Conservation (phyloP, 371 early-diverging fungal species). For the Coemansia sp. region DNA sequence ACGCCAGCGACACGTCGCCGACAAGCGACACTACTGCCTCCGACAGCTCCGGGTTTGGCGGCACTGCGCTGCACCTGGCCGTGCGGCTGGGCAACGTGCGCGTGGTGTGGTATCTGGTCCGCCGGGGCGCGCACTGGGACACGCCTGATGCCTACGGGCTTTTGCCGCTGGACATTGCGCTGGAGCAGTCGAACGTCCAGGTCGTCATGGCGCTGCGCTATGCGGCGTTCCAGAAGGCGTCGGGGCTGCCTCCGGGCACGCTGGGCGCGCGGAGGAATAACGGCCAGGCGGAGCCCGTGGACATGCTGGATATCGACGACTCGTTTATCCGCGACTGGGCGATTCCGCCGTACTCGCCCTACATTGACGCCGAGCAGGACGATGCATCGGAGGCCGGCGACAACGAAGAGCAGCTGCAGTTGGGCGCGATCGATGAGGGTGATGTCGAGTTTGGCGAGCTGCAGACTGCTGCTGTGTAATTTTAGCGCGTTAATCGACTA, state of each 20-base stretch:
- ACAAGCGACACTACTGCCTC: background rate
- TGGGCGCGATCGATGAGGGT: background rate
- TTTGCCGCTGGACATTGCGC: constrained; percentile 68
- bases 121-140: constrained; percentile 69
- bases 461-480: constrained; percentile 1
- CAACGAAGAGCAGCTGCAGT: background rate
- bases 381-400: background rate
- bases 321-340: constrained; percentile 49
- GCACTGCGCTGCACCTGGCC: constrained; percentile 79
- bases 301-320: constrained; percentile 43
- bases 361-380: constrained; percentile 1
- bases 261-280: constrained; percentile 16
- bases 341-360: constrained; percentile 37
- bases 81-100: constrained; percentile 66
- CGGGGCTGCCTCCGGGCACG: constrained; percentile 34
- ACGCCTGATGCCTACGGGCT: constrained; percentile 57
- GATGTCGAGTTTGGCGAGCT: constrained; percentile 9
- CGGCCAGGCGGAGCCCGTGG: constrained; percentile 24
- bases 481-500: too few relatives aligned
- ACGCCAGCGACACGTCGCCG: constrained; percentile 12
- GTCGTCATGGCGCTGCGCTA: constrained; percentile 64
- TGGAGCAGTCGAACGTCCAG: constrained; percentile 61
- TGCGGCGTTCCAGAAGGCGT: constrained; percentile 46
- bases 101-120: constrained; percentile 65
- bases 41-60: constrained; percentile 54